phyloP scores from a whole-genome alignment of 768 basidiomycete species.

The Exidia glandulosa region DNA sequence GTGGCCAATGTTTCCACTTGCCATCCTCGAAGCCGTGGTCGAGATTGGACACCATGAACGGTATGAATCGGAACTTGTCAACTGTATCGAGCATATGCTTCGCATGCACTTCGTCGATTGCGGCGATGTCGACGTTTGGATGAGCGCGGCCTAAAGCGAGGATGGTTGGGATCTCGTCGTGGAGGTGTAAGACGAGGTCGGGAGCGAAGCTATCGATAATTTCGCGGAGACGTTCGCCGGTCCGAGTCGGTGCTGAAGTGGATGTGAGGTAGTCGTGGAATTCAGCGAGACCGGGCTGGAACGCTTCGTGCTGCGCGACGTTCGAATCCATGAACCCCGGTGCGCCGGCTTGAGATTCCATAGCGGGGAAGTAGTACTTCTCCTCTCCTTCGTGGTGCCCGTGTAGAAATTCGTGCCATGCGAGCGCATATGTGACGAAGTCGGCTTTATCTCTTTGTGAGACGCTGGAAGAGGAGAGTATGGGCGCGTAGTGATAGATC shows the following conservation, averaged over 20 bases:
- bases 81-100: neutral
- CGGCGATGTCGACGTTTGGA: neutral
- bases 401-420: neutral
- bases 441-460: neutral
- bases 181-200: neutral
- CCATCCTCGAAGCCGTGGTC: neutral
- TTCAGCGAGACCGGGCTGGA: neutral
- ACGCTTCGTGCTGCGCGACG: neutral
- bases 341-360: neutral
- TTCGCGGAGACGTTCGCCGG: neutral
- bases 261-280: neutral
- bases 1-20: neutral
- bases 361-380: neutral
- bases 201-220: neutral
- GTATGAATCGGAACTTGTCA: neutral
- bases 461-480: neutral
- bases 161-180: neutral
- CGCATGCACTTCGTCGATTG: neutral
- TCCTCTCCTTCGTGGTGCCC: neutral
- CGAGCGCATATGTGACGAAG: neutral
- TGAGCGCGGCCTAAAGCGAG: neutral
- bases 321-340: neutral
- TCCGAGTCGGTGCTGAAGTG: neutral
- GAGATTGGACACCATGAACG: neutral
- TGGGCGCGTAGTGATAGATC: neutral